Percentiles rank a stretch among this genome's conserved stretches.
Conservation (phyloP, 352 stramenopile species). For the Peronosclerospora sorghi region DNA sequence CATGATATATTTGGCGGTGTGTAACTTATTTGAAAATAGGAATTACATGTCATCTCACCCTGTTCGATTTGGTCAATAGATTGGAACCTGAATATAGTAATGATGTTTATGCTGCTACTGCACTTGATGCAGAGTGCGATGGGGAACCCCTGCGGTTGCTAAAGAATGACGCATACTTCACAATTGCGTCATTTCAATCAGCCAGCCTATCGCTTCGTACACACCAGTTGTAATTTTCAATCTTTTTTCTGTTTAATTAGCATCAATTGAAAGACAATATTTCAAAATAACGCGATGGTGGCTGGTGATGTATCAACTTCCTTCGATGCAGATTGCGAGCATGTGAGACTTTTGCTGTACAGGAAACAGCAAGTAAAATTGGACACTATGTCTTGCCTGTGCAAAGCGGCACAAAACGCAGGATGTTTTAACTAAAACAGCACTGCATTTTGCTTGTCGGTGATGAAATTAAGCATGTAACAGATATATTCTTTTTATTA, state of each 20-base stretch:
- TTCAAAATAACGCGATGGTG: constrained; percentile 66
- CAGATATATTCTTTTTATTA: no score
- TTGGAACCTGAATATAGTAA: constrained; percentile 75
- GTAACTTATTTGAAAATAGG: constrained; percentile 2
- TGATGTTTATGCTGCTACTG: constrained; percentile 77
- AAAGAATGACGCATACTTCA: constrained; percentile 9
- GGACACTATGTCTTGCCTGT: no score
- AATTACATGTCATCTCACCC: constrained; percentile 1
- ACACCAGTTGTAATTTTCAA: no score
- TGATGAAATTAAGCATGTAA: no score
- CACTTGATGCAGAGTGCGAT: constrained; percentile 85
- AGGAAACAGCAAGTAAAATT: no score
- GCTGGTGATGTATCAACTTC: no score
- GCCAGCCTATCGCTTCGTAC: no score
- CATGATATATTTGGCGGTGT: constrained; percentile 82
- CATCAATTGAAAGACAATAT: constrained; percentile 79
- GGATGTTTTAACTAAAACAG: no score
- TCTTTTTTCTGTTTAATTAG: constrained; percentile 8
- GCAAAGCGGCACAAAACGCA: no score
- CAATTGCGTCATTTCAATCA: neutral
- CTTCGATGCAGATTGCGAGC: no score
- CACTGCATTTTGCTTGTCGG: no score
- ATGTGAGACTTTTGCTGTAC: no score
- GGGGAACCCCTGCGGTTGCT: constrained; percentile 74
- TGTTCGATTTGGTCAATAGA: constrained; percentile 22